Percentiles rank a stretch among this genome's conserved stretches.
These are phyloP conservation scores for Cladophialophora yegresii DNA, from an alignment of 2,329 filamentous ascomycete genomes.

Conservation along the genomic window DNA sequence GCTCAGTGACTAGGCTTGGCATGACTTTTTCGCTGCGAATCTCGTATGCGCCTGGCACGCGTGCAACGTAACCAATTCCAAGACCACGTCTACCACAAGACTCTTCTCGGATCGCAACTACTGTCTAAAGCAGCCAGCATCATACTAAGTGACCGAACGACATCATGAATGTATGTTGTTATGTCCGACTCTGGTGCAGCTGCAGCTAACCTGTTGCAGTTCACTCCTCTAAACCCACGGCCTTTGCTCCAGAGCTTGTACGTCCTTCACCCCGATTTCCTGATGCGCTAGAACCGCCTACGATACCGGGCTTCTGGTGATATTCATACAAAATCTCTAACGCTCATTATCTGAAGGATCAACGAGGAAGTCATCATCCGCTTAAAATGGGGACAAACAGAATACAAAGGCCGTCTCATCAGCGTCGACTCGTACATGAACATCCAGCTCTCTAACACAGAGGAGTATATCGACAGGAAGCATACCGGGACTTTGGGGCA, in stretches of 20 bases:
- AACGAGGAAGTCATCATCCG: slow-evolving; percentile 88
- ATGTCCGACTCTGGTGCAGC: neutral
- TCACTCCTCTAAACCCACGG: slow-evolving; percentile 93
- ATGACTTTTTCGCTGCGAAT: slow-evolving; percentile 1
- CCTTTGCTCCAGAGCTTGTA: slow-evolving; percentile 93
- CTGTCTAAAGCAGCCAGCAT: neutral
- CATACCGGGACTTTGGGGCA: slow-evolving; percentile 81
- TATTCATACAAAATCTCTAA: slow-evolving; percentile 3
- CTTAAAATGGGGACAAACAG: slow-evolving; percentile 96
- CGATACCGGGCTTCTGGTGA: neutral
- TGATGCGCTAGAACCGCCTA: neutral
- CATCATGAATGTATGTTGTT: slow-evolving; percentile 45
- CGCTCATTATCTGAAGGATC: slow-evolving; percentile 57
- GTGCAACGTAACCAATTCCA: neutral
- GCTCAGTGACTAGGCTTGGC: neutral
- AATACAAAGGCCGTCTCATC: slow-evolving; percentile 92
- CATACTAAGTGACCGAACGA: neutral
- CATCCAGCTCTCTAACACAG: slow-evolving; percentile 84
- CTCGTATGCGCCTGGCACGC: neutral
- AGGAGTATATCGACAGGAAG: slow-evolving; percentile 90
- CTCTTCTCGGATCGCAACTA: neutral
- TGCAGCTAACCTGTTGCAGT: slow-evolving; percentile 52
- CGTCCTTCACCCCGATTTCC: slow-evolving; percentile 42
- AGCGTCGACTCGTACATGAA: slow-evolving; percentile 99
- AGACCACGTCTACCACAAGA: neutral